Base-by-base conservation (phyloP, 805 yeast species). In the Candida coleopterorum region DNA sequence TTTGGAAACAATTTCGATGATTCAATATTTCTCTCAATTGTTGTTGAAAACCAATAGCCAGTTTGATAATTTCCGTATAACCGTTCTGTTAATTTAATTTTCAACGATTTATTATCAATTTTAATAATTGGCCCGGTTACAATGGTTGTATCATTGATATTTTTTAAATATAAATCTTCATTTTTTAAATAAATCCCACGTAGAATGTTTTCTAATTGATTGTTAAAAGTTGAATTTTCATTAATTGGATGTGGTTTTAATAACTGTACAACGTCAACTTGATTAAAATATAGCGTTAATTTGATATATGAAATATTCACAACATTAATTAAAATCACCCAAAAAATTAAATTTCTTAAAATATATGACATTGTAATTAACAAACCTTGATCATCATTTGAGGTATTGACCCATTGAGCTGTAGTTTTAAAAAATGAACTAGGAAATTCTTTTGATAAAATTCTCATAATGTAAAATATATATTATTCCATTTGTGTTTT, bases 101-200 rank as follows among this genome's bases (percentile, higher is more conserved):
- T 28, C 9, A 29, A n/a, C 8, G 4, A 20, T 22, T 17, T 30
- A 21, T 15, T 20, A 23, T 10, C 21, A 18, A 41, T 20, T 20
- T 28, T 36, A 14, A 50, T 24, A 2, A n/a, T 28, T 2, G 61
- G 62, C 11, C 36, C 39, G 8, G 48, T 42, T 1, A 43, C 32
- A n/a, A 56, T 49, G 7, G 58, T 51, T 8, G 43, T 25, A 4
- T 45, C 34, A n/a, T 40, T 39, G 6, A 38, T 34, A 12, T 41
- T 32, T 1, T 39, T 25, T 9, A 50, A 17, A 37, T 55, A 56
- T 4, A 28, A 24, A 2, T 41, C 37, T 44, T 54, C 53, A 32
- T 46, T 41, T 31, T 55, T 42, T 24, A 49, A 18, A 36, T 56
- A 57, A 17, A 46, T 35, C 25, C 47, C 50, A 24, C 35, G 35